Evolutionary conservation across 2,329 filamentous ascomycete species (phyloP).

Genomic region (Paracoccidioides lutzii): DNA sequence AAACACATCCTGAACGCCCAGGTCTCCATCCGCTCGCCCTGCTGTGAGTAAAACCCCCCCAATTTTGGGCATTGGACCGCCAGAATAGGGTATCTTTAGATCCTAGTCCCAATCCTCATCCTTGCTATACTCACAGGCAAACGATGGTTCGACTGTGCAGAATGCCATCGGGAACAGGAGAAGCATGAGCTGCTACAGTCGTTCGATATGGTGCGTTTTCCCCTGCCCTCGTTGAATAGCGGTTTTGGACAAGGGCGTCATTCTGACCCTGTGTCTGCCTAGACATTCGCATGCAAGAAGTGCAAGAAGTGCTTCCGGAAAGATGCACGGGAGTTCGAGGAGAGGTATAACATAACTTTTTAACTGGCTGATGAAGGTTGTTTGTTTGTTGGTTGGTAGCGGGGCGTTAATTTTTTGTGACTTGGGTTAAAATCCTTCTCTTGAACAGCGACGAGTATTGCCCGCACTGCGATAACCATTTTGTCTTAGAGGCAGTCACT

Average conservation of each 20-base stretch:
- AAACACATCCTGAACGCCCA: conserved; percentile 98
- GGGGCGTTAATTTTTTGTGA: background rate
- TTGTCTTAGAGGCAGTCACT: conserved; percentile 75
- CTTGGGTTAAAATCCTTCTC: too few species aligned
- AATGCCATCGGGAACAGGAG: conserved; percentile 79
- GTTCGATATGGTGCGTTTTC: conserved; percentile 57
- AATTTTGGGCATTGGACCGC: background rate
- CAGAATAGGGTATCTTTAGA: background rate
- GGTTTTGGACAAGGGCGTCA: background rate
- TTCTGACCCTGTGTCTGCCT: background rate
- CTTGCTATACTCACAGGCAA: background rate
- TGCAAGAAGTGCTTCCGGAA: conserved; percentile 98
- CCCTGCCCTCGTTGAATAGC: background rate
- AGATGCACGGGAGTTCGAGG: conserved; percentile 81
- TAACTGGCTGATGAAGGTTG: too few species aligned
- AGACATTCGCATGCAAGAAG: conserved; percentile 89
- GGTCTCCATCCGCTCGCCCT: conserved; percentile 87
- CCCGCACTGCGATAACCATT: conserved; percentile 98
- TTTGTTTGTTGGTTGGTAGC: too few species aligned
- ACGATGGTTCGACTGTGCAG: conserved; percentile 95
- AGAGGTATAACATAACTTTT: conserved; percentile 39
- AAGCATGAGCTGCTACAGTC: conserved; percentile 61
- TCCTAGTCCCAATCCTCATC: background rate
- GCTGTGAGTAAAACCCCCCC: conserved; percentile 50
- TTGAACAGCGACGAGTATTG: conserved; percentile 76